Evolutionary conservation across 129 eudicot genomes (phyloP).

Genomic region (Pittosporum tobira): DNA sequence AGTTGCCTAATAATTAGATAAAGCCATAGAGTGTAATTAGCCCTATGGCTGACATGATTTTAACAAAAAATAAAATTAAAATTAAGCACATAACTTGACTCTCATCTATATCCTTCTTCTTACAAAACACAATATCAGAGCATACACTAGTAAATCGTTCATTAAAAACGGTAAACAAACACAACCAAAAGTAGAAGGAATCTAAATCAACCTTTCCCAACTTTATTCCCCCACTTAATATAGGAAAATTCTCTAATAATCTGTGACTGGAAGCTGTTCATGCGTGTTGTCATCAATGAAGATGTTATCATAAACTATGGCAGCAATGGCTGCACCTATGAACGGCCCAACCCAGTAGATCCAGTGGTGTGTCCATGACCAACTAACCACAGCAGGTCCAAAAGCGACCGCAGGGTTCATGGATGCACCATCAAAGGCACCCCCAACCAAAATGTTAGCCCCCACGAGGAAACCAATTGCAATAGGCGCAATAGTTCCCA

Average conservation of each 20-base stretch:
- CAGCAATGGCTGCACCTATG: conserved; percentile 56
- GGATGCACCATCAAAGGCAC: conserved; percentile 72
- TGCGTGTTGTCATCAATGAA: conserved; percentile 37
- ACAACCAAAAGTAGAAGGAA: too few relatives aligned
- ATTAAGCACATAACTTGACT: too few relatives aligned
- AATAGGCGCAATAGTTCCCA: conserved; percentile 59
- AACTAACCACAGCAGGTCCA: conserved; percentile 73
- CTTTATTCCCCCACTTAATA: background rate
- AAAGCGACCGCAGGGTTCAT: conserved; percentile 78
- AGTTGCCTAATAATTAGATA: too few relatives aligned
- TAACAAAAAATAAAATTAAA: too few relatives aligned
- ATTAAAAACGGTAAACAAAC: too few relatives aligned
- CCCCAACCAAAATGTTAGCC: conserved; percentile 74
- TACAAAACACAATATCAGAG: too few relatives aligned
- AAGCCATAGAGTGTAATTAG: too few relatives aligned
- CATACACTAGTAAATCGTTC: background rate
- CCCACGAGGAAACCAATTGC: conserved; percentile 74
- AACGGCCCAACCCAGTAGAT: conserved; percentile 69
- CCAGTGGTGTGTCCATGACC: conserved; percentile 70
- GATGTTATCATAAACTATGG: conserved; percentile 53
- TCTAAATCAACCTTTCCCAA: background rate
- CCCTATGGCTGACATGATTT: too few relatives aligned
- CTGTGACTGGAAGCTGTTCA: conserved; percentile 50
- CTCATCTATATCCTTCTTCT: background rate
- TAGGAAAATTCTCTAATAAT: conserved; percentile 22